Percentiles rank a stretch among this genome's conserved stretches.
These are phyloP conservation scores for Vitis rotundifolia DNA, from an alignment of 164 flowering plant genomes.

Conservation along the genomic window DNA sequence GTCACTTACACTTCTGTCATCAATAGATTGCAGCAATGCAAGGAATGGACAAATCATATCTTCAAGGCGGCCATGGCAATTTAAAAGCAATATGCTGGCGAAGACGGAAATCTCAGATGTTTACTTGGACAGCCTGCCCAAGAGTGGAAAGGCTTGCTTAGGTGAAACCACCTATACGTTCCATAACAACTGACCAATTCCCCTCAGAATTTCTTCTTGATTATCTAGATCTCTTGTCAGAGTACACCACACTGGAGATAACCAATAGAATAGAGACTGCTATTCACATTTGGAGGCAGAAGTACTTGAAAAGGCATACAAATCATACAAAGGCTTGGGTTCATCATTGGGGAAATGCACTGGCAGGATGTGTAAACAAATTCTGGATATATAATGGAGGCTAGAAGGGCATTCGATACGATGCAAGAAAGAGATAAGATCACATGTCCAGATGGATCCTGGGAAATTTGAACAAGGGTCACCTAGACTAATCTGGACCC, in stretches of 20 bases:
- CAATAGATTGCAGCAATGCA: conserved; percentile 63
- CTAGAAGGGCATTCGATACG: too few species aligned
- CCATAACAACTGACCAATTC: conserved; percentile 61
- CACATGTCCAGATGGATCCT: too few species aligned
- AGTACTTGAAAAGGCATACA: conserved; percentile 30
- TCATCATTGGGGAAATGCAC: conserved; percentile 71
- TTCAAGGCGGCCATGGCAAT: conserved; percentile 76
- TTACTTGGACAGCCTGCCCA: conserved; percentile 66
- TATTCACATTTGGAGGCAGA: conserved; percentile 64
- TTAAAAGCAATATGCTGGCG: conserved; percentile 59
- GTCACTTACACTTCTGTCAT: conserved; percentile 19
- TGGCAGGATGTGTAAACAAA: too few species aligned
- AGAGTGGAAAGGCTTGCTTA: conserved; percentile 71
- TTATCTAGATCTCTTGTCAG: conserved; percentile 66
- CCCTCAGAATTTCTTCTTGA: conserved; percentile 70
- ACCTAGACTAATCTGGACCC: too few species aligned
- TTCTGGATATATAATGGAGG: too few species aligned
- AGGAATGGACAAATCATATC: conserved; percentile 74
- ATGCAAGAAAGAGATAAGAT: too few species aligned
- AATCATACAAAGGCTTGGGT: conserved; percentile 27
- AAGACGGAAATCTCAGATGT: conserved; percentile 75
- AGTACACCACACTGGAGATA: conserved; percentile 58
- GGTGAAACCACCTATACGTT: conserved; percentile 71
- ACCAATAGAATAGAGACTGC: conserved; percentile 74
- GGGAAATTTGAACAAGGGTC: too few species aligned